These are phyloP conservation scores for Candida sojae DNA, from an alignment of 1,139 yeast species.

Conservation along the genomic window DNA sequence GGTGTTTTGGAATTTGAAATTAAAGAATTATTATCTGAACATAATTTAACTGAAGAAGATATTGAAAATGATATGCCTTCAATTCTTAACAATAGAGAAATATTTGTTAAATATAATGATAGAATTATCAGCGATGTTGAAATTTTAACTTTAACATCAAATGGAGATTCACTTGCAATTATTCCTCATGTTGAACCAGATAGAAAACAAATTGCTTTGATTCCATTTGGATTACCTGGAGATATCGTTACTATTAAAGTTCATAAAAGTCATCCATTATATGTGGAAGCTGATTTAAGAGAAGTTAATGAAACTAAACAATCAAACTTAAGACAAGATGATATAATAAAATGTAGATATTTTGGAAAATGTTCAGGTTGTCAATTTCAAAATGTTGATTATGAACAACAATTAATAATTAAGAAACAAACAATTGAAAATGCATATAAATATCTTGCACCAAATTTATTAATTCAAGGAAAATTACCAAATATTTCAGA, in stretches of 20 bases:
- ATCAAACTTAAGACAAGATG: conserved; percentile 52
- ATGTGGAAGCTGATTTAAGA: conserved; percentile 75
- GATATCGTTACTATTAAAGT: conserved; percentile 71
- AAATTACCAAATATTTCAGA: conserved; percentile 59
- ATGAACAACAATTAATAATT: conserved; percentile 68
- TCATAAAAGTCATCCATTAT: conserved; percentile 75
- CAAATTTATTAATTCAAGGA: conserved; percentile 31
- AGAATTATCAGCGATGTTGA: conserved; percentile 60
- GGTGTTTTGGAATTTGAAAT: conserved; percentile 83
- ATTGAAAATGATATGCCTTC: conserved; percentile 64
- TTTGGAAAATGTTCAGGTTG: conserved; percentile 73
- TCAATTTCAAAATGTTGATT: conserved; percentile 82
- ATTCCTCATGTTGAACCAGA: conserved; percentile 56
- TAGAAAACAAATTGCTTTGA: conserved; percentile 50
- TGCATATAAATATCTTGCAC: conserved; percentile 81
- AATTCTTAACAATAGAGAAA: conserved; percentile 60
- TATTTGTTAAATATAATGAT: conserved; percentile 52
- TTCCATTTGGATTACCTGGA: conserved; percentile 90
- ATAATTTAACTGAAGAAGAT: conserved; percentile 45
- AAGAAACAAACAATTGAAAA: conserved; percentile 75
- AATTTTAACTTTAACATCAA: conserved; percentile 62
- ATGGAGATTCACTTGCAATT: conserved; percentile 77
- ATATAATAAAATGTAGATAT: conserved; percentile 46
- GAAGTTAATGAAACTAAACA: conserved; percentile 37
- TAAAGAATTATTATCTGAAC: conserved; percentile 50